A percentile compares a stretch with the other conserved stretches of the same genome.
phyloP scores from a whole-genome alignment of 148 eudicot genomes.

The Cornus controversa region DNA sequence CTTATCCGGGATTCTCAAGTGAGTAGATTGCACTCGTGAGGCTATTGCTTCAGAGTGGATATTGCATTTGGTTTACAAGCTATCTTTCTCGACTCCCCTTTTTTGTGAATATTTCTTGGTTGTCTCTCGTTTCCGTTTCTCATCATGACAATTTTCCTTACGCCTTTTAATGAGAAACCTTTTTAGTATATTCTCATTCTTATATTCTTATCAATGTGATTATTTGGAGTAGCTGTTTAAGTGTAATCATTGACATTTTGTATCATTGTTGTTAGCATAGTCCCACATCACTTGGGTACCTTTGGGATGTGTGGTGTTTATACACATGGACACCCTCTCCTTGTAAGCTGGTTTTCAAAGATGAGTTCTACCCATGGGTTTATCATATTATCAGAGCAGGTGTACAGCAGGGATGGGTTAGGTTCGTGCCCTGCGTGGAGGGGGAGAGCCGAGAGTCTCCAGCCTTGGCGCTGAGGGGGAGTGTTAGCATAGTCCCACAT shows the following conservation, averaged over 20 bases:
- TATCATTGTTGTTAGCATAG: no score
- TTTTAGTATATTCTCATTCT: neutral
- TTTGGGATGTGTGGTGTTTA: no score
- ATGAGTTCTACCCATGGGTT: no score
- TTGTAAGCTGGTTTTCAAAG: no score
- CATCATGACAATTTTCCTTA: neutral
- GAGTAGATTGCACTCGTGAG: constrained; percentile 42
- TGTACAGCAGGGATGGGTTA: no score
- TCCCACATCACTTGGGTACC: no score
- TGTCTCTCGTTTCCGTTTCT: neutral
- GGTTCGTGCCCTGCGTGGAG: no score
- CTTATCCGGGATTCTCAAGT: constrained; percentile 95
- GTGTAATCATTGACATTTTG: neutral
- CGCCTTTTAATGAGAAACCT: neutral
- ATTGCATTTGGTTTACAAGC: neutral
- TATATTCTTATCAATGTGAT: neutral
- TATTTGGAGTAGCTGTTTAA: neutral
- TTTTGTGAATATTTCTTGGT: neutral
- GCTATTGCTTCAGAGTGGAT: neutral
- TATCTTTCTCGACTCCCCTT: neutral
- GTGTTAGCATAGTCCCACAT: no score
- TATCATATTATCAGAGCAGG: no score
- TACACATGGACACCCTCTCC: no score
- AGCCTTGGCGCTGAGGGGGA: no score
- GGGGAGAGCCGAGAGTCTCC: no score